Conservation (phyloP, 1,284 basidiomycete species). For the Ceratobasidium theobromae region DNA sequence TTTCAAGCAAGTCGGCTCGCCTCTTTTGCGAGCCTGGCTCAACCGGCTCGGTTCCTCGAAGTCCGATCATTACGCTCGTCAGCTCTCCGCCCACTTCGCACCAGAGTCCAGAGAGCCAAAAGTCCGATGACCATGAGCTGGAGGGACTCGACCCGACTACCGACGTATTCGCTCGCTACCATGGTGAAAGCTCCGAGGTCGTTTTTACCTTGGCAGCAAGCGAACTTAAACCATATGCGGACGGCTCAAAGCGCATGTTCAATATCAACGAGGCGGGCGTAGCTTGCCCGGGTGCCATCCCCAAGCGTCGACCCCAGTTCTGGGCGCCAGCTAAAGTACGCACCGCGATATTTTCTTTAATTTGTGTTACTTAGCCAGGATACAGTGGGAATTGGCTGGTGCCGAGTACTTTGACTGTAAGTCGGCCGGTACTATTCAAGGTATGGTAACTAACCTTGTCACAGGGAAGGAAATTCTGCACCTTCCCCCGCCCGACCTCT, state of each 20-base stretch:
- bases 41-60: slow-evolving; percentile 5
- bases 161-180: slow-evolving; percentile 25
- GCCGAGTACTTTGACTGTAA: slow-evolving; percentile 26
- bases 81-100: slow-evolving; percentile 3
- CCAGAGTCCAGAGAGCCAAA: slow-evolving; percentile 5
- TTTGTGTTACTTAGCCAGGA: neutral
- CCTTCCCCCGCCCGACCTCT: slow-evolving; percentile 61
- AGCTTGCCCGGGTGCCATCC: neutral
- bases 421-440: neutral
- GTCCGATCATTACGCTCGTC: slow-evolving; percentile 9
- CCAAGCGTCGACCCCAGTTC: slow-evolving; percentile 10
- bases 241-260: slow-evolving; percentile 2
- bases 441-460: neutral
- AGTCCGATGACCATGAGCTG: neutral
- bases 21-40: neutral
- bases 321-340: slow-evolving; percentile 16
- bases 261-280: slow-evolving; percentile 11
- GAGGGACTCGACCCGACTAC: neutral
- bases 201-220: slow-evolving; percentile 15
- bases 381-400: slow-evolving; percentile 16
- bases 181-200: slow-evolving; percentile 19
- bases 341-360: neutral
- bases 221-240: slow-evolving; percentile 7
- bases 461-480: slow-evolving; percentile 22
- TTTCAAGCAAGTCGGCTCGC: slow-evolving; percentile 13